Conservation (phyloP, 2,329 filamentous ascomycete genomes). For the Ophiostoma angusticollis region DNA sequence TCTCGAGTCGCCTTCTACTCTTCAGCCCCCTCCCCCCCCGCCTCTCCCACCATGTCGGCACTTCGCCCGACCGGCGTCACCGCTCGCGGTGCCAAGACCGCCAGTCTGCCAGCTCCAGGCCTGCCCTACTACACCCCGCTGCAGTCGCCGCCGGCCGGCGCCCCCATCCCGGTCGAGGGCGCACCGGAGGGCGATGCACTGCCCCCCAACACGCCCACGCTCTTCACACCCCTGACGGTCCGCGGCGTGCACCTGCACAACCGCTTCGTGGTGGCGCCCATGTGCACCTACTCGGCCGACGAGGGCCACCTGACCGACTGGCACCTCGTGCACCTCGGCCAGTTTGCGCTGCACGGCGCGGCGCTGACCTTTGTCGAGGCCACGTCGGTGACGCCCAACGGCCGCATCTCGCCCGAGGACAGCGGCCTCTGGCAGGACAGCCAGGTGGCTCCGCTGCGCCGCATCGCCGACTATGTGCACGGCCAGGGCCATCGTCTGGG, state of each 20-base stretch:
- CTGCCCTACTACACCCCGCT: conserved; percentile 42
- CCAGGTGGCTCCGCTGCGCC: conserved; percentile 60
- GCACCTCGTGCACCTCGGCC: conserved; percentile 72
- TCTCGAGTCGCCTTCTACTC: conserved; percentile 7
- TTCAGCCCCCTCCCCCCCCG: background rate
- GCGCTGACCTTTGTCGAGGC: conserved; percentile 67
- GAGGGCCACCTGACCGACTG: conserved; percentile 63
- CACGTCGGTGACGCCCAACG: conserved; percentile 59
- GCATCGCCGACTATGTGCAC: conserved; percentile 67
- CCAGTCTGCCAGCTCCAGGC: conserved; percentile 28
- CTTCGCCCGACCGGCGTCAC: conserved; percentile 2
- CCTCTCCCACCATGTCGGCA: background rate
- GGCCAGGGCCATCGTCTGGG: conserved; percentile 63
- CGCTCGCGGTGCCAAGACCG: conserved; percentile 4
- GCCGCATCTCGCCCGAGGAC: conserved; percentile 73
- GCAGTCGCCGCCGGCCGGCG: conserved; percentile 38
- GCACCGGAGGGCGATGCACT: conserved; percentile 11
- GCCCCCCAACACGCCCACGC: conserved; percentile 29
- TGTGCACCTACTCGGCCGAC: conserved; percentile 47
- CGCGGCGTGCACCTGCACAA: conserved; percentile 41
- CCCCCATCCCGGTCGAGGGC: conserved; percentile 21
- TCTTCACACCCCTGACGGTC: conserved; percentile 44
- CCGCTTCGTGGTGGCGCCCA: conserved; percentile 45
- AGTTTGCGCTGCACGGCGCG: conserved; percentile 63
- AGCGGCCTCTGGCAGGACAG: conserved; percentile 72